These are phyloP conservation scores for Tympanopsis confertula DNA, from an alignment of 2,329 filamentous ascomycete genomes.

Conservation along the genomic window DNA sequence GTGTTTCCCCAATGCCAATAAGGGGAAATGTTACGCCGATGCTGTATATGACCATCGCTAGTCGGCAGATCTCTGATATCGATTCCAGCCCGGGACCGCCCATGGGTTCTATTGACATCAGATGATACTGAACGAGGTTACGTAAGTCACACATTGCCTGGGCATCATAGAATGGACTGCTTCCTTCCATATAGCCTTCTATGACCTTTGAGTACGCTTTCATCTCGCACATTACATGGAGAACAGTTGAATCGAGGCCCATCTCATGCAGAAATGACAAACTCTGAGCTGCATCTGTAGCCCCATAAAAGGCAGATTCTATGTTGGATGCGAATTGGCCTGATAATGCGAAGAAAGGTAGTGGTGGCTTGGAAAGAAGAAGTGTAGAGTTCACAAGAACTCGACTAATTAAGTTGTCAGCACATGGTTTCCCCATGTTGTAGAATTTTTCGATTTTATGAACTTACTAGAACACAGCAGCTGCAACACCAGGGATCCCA, in stretches of 20 bases:
- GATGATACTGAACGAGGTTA: conserved; percentile 1
- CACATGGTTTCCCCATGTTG: too few relatives aligned
- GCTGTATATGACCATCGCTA: neutral
- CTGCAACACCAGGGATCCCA: neutral
- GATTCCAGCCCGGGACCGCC: neutral
- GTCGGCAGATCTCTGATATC: neutral
- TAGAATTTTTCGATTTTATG: too few relatives aligned
- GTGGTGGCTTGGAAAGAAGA: neutral
- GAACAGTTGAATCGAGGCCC: too few relatives aligned
- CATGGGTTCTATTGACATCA: neutral
- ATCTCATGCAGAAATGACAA: too few relatives aligned
- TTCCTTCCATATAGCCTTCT: neutral
- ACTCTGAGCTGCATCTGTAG: too few relatives aligned
- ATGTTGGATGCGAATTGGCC: neutral
- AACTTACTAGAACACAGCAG: neutral
- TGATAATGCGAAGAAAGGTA: neutral
- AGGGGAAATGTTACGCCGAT: neutral
- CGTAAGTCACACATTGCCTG: neutral
- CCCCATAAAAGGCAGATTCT: too few relatives aligned
- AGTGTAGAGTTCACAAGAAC: neutral
- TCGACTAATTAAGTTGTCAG: too few relatives aligned
- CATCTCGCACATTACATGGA: neutral
- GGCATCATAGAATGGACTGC: neutral
- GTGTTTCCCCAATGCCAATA: neutral
- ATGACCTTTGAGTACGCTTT: neutral